These are phyloP conservation scores for Aspergillus transmontanensis DNA, from an alignment of 2,329 filamentous ascomycete species.

Conservation along the genomic window DNA sequence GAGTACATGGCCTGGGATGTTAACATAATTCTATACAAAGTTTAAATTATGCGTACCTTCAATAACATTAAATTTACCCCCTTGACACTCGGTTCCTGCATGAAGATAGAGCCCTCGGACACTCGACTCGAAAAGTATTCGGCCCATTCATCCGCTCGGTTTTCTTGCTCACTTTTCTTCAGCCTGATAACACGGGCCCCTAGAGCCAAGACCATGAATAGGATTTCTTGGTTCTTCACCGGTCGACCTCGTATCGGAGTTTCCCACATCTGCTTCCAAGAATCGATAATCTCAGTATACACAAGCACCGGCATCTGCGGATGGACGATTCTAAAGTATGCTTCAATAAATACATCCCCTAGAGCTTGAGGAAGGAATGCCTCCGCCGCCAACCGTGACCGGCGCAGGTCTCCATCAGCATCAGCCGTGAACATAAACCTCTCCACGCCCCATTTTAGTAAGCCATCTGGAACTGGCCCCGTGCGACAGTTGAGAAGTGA, in stretches of 20 bases:
- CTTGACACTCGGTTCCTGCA: slow-evolving; percentile 14
- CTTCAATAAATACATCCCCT: slow-evolving; percentile 15
- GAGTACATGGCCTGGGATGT: slow-evolving; percentile 17
- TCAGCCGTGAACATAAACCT: slow-evolving; percentile 18
- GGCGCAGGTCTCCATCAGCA: slow-evolving; percentile 8
- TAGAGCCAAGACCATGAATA: slow-evolving; percentile 20
- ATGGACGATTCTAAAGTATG: slow-evolving; percentile 17
- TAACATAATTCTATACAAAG: not conserved
- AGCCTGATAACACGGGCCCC: slow-evolving; percentile 14
- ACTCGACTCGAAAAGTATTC: slow-evolving; percentile 15
- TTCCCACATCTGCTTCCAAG: slow-evolving; percentile 19
- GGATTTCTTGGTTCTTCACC: slow-evolving; percentile 15
- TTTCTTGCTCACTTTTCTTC: slow-evolving; percentile 9
- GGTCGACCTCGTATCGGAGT: slow-evolving; percentile 7
- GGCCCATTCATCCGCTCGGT: slow-evolving; percentile 14
- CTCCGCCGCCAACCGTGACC: slow-evolving; percentile 6
- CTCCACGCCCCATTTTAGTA: slow-evolving; percentile 18
- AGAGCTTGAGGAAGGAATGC: slow-evolving; percentile 11
- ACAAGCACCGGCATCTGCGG: slow-evolving; percentile 17
- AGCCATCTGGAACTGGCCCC: slow-evolving; percentile 12
- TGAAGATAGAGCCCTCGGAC: slow-evolving; percentile 14
- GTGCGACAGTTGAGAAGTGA: slow-evolving; percentile 11
- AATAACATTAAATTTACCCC: slow-evolving; percentile 16
- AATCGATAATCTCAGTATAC: slow-evolving; percentile 12
- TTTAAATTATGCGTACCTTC: slow-evolving; percentile 6